Conservation (phyloP, 1,139 yeast species). For the Candida sanyaensis region DNA sequence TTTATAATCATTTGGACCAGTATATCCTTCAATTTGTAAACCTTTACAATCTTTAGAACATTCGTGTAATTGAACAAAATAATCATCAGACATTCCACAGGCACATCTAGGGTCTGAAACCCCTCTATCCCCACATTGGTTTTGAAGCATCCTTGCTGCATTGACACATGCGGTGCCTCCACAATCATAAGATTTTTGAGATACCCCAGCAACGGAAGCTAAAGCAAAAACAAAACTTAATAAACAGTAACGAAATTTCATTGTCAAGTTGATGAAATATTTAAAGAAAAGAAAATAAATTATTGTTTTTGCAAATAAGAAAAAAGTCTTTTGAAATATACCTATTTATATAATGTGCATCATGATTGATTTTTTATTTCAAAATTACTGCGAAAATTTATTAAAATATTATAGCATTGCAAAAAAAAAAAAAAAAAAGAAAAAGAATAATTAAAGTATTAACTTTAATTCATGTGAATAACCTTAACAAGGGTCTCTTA, state of each 20-base stretch:
- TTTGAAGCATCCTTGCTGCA: conserved; percentile 1
- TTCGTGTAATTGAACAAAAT: conserved; percentile 1
- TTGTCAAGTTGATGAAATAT: neutral
- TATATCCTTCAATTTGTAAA: conserved; percentile 3
- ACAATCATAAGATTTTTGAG: conserved; percentile 1
- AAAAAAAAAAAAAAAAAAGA: neutral
- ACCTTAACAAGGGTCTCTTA: too few relatives aligned
- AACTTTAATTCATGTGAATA: too few relatives aligned
- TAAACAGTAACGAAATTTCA: neutral
- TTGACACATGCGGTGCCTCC: neutral
- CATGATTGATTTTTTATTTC: too few relatives aligned
- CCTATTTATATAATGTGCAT: neutral
- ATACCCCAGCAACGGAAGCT: neutral
- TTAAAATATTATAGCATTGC: neutral
- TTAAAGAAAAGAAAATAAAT: neutral
- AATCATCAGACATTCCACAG: conserved; percentile 2
- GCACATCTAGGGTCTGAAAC: conserved; percentile 2
- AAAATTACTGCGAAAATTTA: too few relatives aligned
- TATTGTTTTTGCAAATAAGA: too few relatives aligned
- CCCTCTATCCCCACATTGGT: conserved; percentile 1
- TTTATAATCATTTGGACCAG: conserved; percentile 3
- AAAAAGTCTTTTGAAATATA: neutral
- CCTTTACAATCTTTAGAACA: conserved; percentile 3
- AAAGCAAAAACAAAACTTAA: neutral
- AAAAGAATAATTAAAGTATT: neutral